Base-by-base conservation (phyloP, 2,329 filamentous ascomycete genomes). In the Botryotinia convoluta region DNA sequence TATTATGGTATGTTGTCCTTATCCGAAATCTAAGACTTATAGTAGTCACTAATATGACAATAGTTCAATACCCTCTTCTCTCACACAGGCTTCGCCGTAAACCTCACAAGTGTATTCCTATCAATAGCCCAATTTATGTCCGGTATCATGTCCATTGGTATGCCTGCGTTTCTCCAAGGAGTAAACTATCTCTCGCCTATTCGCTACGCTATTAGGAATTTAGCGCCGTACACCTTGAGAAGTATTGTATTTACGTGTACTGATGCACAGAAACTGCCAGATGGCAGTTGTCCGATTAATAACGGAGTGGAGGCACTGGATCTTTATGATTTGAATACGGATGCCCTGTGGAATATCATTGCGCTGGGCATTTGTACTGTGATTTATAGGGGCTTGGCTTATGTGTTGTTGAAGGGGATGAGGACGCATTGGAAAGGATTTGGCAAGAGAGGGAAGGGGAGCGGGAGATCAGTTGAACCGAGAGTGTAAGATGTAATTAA, bases 51-150 rank as follows among this genome's bases (percentile, higher is more conserved):
- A 69, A 71, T 32, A 63, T 8, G 42, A 72, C 22, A n/a, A 29
- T 32, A 80, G 83, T 94, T 94, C 84, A 93, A 93, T 82, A 94
- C 92, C 0, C 83, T 94, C 14, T 92, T 94, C 80, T 83, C 84
- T 12, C 92, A 94, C 79, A 92, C 91, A 0, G 92, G 92, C 2
- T 94, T 94, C 80, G 91, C 92, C 0, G 88, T 94, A 74, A 93
- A 93, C 77, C 82, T 93, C 72, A 93, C 91, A 76, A 90, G 87
- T 0, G 86, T 93, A 60, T 84, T 94, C 29, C 84, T 95, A 5
- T 90, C 89, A 0, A 87, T 95, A 12, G 90, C 91, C 0, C 91
- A 91, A 77, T 87, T 90, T 78, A 92, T 94, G 86, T 87, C 88
- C 0, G 92, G 92, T 0, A 85, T 94, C 48, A 87, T 94, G 81